Conservation (phyloP, 2,329 filamentous ascomycete genomes). For the Biscogniauxia sp. region DNA sequence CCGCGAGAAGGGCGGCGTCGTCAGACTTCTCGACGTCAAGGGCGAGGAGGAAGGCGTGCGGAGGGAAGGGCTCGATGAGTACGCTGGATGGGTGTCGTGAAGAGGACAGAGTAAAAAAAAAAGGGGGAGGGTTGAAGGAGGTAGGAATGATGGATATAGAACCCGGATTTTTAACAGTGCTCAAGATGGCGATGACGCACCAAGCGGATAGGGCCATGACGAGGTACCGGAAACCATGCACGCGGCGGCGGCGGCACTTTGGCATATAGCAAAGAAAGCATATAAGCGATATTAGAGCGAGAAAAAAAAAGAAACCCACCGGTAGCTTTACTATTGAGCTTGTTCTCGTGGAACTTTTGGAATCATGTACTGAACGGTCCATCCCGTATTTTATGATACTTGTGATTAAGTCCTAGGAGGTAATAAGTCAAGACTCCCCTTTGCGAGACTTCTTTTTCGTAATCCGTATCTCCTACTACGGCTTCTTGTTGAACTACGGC, state of each 20-base stretch:
- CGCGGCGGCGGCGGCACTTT: background rate
- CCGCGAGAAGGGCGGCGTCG: constrained; percentile 55
- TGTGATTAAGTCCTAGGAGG: no score
- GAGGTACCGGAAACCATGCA: no score
- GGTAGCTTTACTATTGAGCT: background rate
- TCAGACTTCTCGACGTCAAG: constrained; percentile 57
- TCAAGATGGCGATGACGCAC: background rate
- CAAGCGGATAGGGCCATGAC: no score
- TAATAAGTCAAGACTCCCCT: no score
- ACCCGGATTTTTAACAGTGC: background rate
- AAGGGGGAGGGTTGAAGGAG: no score
- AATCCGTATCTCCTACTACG: no score
- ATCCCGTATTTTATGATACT: no score
- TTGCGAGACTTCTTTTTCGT: no score
- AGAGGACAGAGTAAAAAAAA: no score
- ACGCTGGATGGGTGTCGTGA: constrained; percentile 28
- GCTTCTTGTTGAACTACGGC: no score
- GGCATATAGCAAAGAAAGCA: background rate
- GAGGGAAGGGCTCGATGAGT: constrained; percentile 27
- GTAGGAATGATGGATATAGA: background rate
- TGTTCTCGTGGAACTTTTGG: background rate
- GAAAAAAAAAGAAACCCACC: background rate
- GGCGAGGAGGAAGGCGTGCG: constrained; percentile 35
- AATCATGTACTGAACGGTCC: no score
- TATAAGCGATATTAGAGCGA: background rate